These are phyloP conservation scores for Cladosporium cucumerinum DNA, from an alignment of 2,329 filamentous ascomycete genomes.

Conservation along the genomic window DNA sequence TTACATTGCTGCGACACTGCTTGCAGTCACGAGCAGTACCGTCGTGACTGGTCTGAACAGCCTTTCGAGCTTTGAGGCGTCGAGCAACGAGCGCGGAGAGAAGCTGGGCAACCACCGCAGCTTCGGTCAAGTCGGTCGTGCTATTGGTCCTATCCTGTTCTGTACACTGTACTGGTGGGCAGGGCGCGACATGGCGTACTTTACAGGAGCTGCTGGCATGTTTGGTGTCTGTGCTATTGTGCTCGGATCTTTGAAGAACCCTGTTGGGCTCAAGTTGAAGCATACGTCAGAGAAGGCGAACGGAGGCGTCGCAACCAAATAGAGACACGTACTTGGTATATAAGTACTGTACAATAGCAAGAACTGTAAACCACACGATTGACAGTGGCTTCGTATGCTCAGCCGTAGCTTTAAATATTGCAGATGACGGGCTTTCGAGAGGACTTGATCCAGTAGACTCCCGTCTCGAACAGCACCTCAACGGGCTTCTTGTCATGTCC, in stretches of 20 bases:
- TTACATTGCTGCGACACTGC: constrained; percentile 75
- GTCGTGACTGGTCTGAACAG: constrained; percentile 94
- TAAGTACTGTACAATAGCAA: neutral
- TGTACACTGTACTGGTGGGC: constrained; percentile 99
- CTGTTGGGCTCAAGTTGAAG: constrained; percentile 36
- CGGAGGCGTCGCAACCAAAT: neutral
- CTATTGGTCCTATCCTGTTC: constrained; percentile 82
- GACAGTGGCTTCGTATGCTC: neutral
- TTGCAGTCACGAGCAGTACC: constrained; percentile 88
- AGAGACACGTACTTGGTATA: neutral
- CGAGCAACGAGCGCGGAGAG: constrained; percentile 72
- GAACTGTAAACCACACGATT: neutral
- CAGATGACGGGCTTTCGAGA: neutral
- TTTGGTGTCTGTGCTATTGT: constrained; percentile 67
- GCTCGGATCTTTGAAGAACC: constrained; percentile 68
- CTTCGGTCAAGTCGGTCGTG: constrained; percentile 81
- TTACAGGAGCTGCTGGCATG: constrained; percentile 76
- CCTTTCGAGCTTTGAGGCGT: constrained; percentile 84
- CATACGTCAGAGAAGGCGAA: neutral
- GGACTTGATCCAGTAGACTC: neutral
- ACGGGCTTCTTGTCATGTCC: neutral
- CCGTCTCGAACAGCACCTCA: neutral
- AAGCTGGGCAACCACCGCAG: constrained; percentile 80
- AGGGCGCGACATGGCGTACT: constrained; percentile 80
- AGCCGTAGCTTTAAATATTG: neutral